Evolutionary conservation across 2,329 filamentous ascomycete genomes (phyloP), one percentile per base, ranked within the genome.

Genomic region (Trichoderma endophyticum): DNA sequence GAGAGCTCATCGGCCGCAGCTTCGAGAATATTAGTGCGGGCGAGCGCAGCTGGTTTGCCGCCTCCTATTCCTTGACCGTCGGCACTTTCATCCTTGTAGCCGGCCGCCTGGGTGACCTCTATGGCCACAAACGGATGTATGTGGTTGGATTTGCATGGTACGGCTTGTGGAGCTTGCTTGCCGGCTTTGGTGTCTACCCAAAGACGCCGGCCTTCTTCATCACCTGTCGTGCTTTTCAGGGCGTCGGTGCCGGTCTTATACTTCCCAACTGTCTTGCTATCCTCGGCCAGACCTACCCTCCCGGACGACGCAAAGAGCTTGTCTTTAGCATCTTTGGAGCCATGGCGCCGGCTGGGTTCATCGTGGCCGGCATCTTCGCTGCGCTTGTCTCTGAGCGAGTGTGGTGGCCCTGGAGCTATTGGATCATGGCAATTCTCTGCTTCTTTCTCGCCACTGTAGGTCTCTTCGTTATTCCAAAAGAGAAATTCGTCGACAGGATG

Each of bases 231-330:
- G 85, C 82, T 2, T 78, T 88, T 21, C 86, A 88, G 73, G 85
- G 86, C 1, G 84, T 88, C 48, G 88, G 88, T 0, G 85, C 87
- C 0, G 86, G 87, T 0, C 81, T 90, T 57, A 75, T 84, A 60
- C 77, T 90, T n/a, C 88, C 88, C 0, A 90, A 90, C 75, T 85
- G 81, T 2, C 79, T 90, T 32, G 88, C 87, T 2, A 81, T 90
- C 18, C 77, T 90, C 4, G 87, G 88, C 5, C 79, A 81, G 0
- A 83, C 84, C 1, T 90, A 90, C 75, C 77, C 80, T 1, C 77
- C 78, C 0, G 80, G 81, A 0, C 72, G 72, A 12, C 78, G 78
- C 11, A 80, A 82, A 71, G 76, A 78, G n/a, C 77, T 81, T 75
- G 77, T 79, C 1, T 80, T 82, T 54, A 76, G 77, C 36, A 57